Conservation (phyloP, 164 flowering plant species). For the Magnolia officinalis region DNA sequence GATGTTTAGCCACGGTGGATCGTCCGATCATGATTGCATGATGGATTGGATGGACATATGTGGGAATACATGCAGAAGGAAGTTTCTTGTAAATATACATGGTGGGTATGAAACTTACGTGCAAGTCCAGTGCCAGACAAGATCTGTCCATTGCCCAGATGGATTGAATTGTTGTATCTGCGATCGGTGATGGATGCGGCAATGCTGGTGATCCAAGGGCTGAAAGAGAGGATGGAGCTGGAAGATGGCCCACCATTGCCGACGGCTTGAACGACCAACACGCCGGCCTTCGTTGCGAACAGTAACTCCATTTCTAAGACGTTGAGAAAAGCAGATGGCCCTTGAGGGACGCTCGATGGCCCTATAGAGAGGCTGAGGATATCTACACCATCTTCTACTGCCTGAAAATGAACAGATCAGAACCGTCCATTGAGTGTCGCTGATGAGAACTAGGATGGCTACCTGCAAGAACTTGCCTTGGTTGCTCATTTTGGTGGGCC, state of each 20-base stretch:
- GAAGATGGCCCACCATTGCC: conserved; percentile 58
- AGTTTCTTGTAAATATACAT: too few relatives aligned
- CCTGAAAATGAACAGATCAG: conserved; percentile 22
- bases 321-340: conserved; percentile 44
- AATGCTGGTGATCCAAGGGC: conserved; percentile 64
- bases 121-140: conserved; percentile 49
- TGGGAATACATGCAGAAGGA: too few relatives aligned
- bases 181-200: conserved; percentile 59
- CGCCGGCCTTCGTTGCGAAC: conserved; percentile 58
- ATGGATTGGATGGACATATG: too few relatives aligned
- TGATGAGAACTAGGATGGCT: too few relatives aligned
- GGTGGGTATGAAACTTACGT: conserved; percentile 25
- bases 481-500: too few relatives aligned
- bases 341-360: conserved; percentile 49
- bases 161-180: conserved; percentile 36
- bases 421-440: too few relatives aligned
- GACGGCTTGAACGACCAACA: conserved; percentile 55
- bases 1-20: too few relatives aligned
- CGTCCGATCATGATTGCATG: too few relatives aligned
- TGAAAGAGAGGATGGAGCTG: conserved; percentile 52
- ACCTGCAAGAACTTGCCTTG: too few relatives aligned
- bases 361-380: conserved; percentile 59
- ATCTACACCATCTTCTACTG: conserved; percentile 68
- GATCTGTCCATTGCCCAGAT: conserved; percentile 39
- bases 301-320: conserved; percentile 48